Base-by-base conservation (phyloP, 805 yeast genomes). In the Saturnispora saitoi region DNA sequence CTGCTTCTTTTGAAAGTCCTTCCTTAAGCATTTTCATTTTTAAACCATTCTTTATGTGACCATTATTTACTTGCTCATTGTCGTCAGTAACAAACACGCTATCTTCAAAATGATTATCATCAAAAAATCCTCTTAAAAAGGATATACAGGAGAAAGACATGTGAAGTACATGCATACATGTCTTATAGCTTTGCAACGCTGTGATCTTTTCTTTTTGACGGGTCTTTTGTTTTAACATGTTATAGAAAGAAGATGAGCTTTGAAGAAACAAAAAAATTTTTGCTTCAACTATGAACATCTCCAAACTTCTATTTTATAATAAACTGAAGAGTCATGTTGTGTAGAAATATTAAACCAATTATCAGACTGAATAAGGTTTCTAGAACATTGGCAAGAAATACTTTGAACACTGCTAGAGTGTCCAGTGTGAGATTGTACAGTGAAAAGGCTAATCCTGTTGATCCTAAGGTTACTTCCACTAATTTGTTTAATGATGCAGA, bases 61-160 rank as follows among this genome's bases (percentile, higher is more conserved):
- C 19, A 26, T 24, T 38, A 5, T n/a, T 32, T 10, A 24, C 43
- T 19, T 46, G 52, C 3, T 26, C n/a, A 10, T 30, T 41, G 3
- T 37, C 28, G 10, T 28, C 54, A 26, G 61, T 64, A 31, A 60
- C 67, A 58, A 73, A 74, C 32, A 67, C 58, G 48, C 70, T 73
- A 54, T 78, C 82, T 26, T 65, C 65, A 57, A 76, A 80, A 55
- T 67, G 70, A 11, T 70, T 75, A 51, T 80, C 83, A 7, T 76
- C 76, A 51, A 80, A 80, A 19, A 80, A 61, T 1, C 81, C 80
- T 50, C 85, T 66, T 14, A 80, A 60, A 54, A 70, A 80, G 2
- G 81, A 72, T 26, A 80, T 63, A 55, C 83, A 77, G 1, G 83
- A 80, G 54, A 80, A 66, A 0, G 81, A 70, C 70, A 77, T 75